These are phyloP conservation scores for Penicillium coprophilum DNA, from an alignment of 495 filamentous ascomycete species.

Conservation along the genomic window DNA sequence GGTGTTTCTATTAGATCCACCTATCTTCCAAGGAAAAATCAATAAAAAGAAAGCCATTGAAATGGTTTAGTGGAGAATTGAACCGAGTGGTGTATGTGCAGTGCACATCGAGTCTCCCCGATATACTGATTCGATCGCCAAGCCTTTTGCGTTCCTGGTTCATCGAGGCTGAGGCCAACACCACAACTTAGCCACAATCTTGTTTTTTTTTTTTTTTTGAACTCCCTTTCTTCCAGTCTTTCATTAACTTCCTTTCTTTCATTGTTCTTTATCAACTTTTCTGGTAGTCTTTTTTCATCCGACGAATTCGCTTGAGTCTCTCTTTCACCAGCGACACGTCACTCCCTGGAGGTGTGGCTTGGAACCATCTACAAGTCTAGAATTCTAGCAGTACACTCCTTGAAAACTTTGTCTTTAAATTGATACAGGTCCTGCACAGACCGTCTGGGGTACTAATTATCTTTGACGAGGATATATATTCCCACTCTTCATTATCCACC, in stretches of 20 bases:
- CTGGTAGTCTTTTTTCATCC: constrained; percentile 1
- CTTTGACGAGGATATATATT: neutral
- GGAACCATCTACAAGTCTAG: constrained; percentile 1
- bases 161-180: constrained; percentile 16
- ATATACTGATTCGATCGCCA: constrained; percentile 23
- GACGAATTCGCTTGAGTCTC: constrained; percentile 8
- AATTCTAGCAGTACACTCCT: constrained; percentile 10
- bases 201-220: constrained; percentile 3
- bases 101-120: no score
- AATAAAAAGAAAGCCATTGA: neutral
- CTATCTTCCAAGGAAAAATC: neutral
- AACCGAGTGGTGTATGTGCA: no score
- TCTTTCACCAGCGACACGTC: constrained; percentile 3
- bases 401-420: constrained; percentile 8
- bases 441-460: neutral
- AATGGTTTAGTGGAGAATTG: neutral
- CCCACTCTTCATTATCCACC: neutral
- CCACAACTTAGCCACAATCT: constrained; percentile 28
- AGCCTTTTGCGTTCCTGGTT: constrained; percentile 14
- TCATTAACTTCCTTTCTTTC: constrained; percentile 17
- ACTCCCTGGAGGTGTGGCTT: constrained; percentile 25
- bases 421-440: neutral
- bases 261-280: constrained; percentile 2
- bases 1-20: neutral
- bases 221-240: constrained; percentile 15